Evolutionary conservation across 495 filamentous ascomycete genomes (phyloP).

Genomic region (Achaetomiella virescens): DNA sequence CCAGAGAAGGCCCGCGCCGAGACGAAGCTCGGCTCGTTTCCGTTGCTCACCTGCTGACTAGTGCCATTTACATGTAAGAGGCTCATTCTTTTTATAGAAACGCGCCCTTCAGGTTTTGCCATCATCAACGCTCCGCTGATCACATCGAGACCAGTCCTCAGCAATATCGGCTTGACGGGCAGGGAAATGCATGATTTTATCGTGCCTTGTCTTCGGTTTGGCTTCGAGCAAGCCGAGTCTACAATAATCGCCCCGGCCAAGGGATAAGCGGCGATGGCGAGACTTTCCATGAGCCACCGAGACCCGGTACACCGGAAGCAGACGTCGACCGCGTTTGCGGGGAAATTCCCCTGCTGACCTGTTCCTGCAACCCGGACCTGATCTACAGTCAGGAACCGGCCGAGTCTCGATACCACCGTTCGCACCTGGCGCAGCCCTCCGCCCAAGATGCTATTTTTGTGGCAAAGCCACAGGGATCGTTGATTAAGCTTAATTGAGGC

Average conservation of each 20-base stretch:
- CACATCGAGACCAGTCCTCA: slow-evolving; percentile 18
- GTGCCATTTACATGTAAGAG: slow-evolving; percentile 9
- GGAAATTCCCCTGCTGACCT: slow-evolving; percentile 8
- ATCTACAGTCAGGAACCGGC: neutral
- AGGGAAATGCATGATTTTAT: slow-evolving; percentile 12
- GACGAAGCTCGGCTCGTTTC: slow-evolving; percentile 10
- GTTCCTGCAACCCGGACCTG: slow-evolving; percentile 1
- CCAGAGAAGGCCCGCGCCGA: slow-evolving; percentile 17
- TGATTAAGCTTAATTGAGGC: slow-evolving; percentile 40
- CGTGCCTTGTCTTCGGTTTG: slow-evolving; percentile 12
- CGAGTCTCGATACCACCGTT: neutral
- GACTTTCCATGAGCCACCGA: neutral
- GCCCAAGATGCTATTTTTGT: slow-evolving; percentile 36
- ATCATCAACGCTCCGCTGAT: slow-evolving; percentile 12
- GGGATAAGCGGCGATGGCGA: neutral
- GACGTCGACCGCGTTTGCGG: neutral
- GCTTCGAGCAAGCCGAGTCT: slow-evolving; percentile 1
- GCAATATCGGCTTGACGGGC: slow-evolving; percentile 13
- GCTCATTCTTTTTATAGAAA: slow-evolving; percentile 41
- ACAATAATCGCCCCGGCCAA: neutral
- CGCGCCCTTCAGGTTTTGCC: slow-evolving; percentile 12
- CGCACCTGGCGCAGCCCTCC: neutral
- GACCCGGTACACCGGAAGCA: slow-evolving; percentile 15
- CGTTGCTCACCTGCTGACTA: slow-evolving; percentile 8
- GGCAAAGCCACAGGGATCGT: slow-evolving; percentile 20